Conservation (phyloP, 495 filamentous ascomycete species). For the Cenococcum geophilum region DNA sequence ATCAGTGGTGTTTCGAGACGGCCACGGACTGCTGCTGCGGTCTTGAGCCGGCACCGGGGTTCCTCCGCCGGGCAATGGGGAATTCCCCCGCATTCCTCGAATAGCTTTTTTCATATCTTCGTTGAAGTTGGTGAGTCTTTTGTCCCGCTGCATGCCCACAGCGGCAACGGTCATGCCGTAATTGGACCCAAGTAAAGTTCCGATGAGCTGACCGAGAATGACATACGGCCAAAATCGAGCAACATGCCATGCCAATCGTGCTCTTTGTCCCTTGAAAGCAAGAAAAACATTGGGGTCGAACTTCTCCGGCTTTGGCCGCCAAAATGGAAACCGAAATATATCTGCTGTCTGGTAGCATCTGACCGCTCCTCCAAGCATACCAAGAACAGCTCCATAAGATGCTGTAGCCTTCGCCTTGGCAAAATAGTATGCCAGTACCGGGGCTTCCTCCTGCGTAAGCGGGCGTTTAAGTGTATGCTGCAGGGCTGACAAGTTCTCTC, state of each 20-base stretch:
- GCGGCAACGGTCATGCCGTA: slow-evolving; percentile 11
- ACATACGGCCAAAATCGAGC: background rate
- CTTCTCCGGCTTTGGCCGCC: slow-evolving; percentile 12
- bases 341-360: slow-evolving; percentile 3
- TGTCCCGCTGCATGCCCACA: slow-evolving; percentile 1
- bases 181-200: background rate
- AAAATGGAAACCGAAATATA: slow-evolving; percentile 20
- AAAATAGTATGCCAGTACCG: background rate
- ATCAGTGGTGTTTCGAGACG: background rate
- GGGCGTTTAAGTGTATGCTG: background rate
- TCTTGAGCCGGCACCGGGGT: background rate
- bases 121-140: slow-evolving; percentile 7
- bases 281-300: slow-evolving; percentile 15
- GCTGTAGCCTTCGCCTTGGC: background rate
- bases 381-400: slow-evolving; percentile 8
- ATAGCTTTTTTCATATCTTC: slow-evolving; percentile 3
- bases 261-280: slow-evolving; percentile 6
- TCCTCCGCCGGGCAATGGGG: background rate
- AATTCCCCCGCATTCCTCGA: background rate
- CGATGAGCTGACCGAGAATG: background rate
- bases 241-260: slow-evolving; percentile 8
- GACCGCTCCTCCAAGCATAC: background rate
- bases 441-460: slow-evolving; percentile 6
- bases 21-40: background rate
- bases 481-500: background rate